phyloP scores from a whole-genome alignment of 1,139 yeast species.

The Scheffersomyces segobiensis region DNA sequence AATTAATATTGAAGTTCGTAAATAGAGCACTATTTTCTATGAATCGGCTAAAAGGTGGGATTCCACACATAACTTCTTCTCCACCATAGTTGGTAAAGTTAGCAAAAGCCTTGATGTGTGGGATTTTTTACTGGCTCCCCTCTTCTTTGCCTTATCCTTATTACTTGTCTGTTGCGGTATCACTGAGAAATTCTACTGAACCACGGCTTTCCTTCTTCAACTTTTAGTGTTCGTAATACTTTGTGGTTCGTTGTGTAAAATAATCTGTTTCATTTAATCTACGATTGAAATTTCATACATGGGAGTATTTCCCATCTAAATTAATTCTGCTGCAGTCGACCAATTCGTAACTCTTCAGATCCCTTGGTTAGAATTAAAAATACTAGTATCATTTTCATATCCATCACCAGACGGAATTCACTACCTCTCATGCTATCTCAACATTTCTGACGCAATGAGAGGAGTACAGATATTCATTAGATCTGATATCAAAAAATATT shows the following conservation, averaged over 20 bases:
- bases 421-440: too few relatives aligned
- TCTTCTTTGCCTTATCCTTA: background rate
- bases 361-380: too few relatives aligned
- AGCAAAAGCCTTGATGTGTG: background rate
- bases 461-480: too few relatives aligned
- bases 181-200: background rate
- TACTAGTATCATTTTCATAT: too few relatives aligned
- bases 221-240: background rate
- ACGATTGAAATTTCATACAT: too few relatives aligned
- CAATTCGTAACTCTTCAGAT: too few relatives aligned
- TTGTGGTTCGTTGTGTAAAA: background rate
- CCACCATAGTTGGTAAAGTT: background rate
- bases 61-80: background rate
- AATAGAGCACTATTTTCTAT: background rate
- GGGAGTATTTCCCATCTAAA: too few relatives aligned
- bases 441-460: too few relatives aligned
- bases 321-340: too few relatives aligned
- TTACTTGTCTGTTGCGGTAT: background rate
- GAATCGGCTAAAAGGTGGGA: background rate
- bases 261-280: too few relatives aligned
- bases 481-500: too few relatives aligned
- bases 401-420: too few relatives aligned
- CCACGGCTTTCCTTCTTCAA: background rate
- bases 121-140: background rate
- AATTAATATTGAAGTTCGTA: background rate